phyloP scores from a whole-genome alignment of 176 grass and related monocot species.

The Dendrocalamus sinicus region DNA sequence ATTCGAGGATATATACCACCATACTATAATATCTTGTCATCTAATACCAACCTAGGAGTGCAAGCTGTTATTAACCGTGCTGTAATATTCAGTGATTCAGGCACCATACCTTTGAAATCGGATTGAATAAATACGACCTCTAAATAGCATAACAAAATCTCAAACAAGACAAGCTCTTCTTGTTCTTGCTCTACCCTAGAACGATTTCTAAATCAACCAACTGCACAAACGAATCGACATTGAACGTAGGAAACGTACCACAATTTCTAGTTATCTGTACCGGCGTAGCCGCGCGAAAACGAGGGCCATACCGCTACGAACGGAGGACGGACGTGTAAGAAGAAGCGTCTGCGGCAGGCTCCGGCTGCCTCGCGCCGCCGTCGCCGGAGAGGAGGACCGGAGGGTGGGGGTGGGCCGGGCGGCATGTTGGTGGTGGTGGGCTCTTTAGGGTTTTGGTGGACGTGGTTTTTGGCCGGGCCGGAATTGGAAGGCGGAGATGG shows the following conservation, averaged over 20 bases:
- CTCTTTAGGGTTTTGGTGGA: neutral
- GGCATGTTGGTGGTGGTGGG: neutral
- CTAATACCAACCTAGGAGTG: neutral
- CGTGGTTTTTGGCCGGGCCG: neutral
- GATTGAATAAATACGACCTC: neutral
- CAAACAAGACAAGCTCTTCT: neutral
- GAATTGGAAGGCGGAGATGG: neutral
- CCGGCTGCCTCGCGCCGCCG: neutral
- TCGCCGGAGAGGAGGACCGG: neutral
- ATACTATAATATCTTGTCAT: neutral
- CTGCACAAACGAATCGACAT: neutral
- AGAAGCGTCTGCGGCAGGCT: neutral
- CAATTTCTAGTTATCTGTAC: neutral
- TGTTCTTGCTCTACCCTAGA: neutral
- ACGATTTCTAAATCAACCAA: neutral
- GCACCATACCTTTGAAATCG: neutral
- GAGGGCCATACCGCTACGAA: neutral
- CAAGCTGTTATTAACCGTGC: neutral
- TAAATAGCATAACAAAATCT: neutral
- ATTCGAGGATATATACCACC: slow-evolving; percentile 12
- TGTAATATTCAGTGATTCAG: neutral
- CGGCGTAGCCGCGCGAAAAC: neutral
- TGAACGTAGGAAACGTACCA: neutral
- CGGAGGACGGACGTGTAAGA: neutral
- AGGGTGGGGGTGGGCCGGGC: neutral